phyloP scores from a whole-genome alignment of 2,329 filamentous ascomycete species.

The Xylariomycetidae sp. region DNA sequence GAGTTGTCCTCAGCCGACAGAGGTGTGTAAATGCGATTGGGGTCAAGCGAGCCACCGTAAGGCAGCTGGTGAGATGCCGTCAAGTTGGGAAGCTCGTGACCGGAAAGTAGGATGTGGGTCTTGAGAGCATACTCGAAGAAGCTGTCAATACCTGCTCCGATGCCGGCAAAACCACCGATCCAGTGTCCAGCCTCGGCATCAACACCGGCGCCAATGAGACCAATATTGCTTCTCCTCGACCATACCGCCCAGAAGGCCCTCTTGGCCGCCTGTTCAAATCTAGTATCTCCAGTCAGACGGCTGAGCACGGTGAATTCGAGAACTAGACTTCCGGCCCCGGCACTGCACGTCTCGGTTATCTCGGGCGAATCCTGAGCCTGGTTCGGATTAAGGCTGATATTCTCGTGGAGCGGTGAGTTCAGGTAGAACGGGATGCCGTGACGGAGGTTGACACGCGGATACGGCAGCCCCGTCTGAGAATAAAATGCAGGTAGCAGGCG shows the following conservation, averaged over 20 bases:
- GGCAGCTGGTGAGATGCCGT: constrained; percentile 36
- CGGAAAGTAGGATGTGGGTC: constrained; percentile 84
- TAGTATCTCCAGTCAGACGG: constrained; percentile 75
- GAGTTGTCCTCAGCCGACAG: constrained; percentile 63
- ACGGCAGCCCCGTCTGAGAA: constrained; percentile 85
- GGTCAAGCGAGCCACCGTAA: constrained; percentile 49
- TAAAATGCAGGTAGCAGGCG: constrained; percentile 89
- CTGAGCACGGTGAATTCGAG: constrained; percentile 91
- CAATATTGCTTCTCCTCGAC: constrained; percentile 77
- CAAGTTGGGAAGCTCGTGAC: constrained; percentile 56
- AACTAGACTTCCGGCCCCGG: constrained; percentile 91
- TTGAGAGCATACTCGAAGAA: constrained; percentile 99
- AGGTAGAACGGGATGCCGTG: constrained; percentile 88
- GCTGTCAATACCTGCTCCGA: constrained; percentile 94
- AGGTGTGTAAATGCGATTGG: constrained; percentile 57
- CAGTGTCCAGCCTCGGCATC: constrained; percentile 88
- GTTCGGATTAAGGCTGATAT: constrained; percentile 37
- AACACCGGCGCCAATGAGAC: constrained; percentile 84
- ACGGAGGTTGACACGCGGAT: constrained; percentile 87
- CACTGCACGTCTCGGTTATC: constrained; percentile 93
- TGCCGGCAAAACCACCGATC: constrained; percentile 85
- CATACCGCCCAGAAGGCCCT: constrained; percentile 97
- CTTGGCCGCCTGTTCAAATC: constrained; percentile 89
- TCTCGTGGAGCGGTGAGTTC: constrained; percentile 73
- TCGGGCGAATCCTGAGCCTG: constrained; percentile 49